These are phyloP conservation scores for Ceratocystiopsis brevicomis DNA, from an alignment of 2,329 filamentous ascomycete species.

Conservation along the genomic window DNA sequence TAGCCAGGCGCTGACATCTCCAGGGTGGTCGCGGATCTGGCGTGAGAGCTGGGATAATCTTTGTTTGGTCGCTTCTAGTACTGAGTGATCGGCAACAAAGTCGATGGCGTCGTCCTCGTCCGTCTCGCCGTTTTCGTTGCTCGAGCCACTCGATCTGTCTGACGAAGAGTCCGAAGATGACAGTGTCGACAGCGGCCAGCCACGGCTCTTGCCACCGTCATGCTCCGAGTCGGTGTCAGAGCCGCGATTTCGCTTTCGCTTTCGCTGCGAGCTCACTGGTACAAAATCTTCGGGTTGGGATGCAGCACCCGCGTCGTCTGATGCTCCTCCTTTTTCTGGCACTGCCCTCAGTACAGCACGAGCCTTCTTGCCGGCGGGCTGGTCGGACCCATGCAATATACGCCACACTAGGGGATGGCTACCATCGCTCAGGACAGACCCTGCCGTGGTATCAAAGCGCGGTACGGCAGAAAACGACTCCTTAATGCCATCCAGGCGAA, in stretches of 20 bases:
- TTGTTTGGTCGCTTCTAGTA: not conserved
- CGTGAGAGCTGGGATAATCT: slow-evolving; percentile 32
- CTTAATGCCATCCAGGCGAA: too few relatives aligned
- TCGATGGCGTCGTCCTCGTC: slow-evolving; percentile 16
- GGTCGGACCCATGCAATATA: too few relatives aligned
- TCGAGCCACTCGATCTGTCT: slow-evolving; percentile 19
- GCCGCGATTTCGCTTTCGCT: slow-evolving; percentile 21
- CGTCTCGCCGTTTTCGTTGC: slow-evolving; percentile 13
- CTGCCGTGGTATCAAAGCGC: too few relatives aligned
- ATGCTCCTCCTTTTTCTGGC: not conserved
- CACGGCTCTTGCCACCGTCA: slow-evolving; percentile 19
- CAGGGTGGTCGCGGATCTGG: slow-evolving; percentile 43
- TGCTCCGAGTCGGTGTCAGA: slow-evolving; percentile 31
- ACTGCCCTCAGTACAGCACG: not conserved
- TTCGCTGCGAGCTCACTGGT: too few relatives aligned
- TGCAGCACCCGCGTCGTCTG: too few relatives aligned
- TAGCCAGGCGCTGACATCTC: slow-evolving; percentile 56
- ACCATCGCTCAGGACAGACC: too few relatives aligned
- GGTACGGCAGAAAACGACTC: too few relatives aligned
- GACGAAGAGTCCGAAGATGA: slow-evolving; percentile 5
- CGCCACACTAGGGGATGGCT: too few relatives aligned
- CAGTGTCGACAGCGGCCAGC: too few relatives aligned
- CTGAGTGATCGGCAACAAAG: slow-evolving; percentile 5
- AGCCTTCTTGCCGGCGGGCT: too few relatives aligned
- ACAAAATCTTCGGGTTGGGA: too few relatives aligned